Evolutionary conservation across 192 early-diverging fungal genomes (phyloP), one percentile per base, ranked within the genome.

Genomic region (Endogone sp.): DNA sequence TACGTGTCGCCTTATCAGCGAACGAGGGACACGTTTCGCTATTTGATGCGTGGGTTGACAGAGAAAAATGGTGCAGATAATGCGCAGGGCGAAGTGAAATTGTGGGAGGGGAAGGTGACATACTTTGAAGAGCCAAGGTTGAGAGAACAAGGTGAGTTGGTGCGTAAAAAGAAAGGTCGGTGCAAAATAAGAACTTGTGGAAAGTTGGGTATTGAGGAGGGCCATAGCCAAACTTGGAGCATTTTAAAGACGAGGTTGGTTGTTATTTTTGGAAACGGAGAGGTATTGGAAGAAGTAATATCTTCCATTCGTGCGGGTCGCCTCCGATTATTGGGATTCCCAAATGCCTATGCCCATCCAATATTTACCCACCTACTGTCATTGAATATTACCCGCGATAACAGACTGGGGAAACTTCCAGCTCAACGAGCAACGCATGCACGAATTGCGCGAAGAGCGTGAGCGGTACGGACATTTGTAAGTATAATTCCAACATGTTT

Each of bases 91-190:
- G 37, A 49, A 49, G 37, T 6, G 16, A 16, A 49, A 49, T 11
- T 0, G 37, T 49, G 37, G 37, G 16, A 49, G 37, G 37, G 37
- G 37, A 49, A 49, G 37, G 37, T 49, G 37, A 67, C 25, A n/a
- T 62, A 59, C 22, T 67, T 22, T 24, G 65, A 67, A 60, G 65
- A 67, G 25, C 65, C 65, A 26, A 67, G 65, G 25, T 27, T 67
- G 28, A 67, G 65, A 60, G 65, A 67, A 60, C 65, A 67, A 67
- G 65, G 65, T 67, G 20, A 62, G 60, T 62, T 62, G 16, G 37
- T 49, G 37, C 1, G 37, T n/a, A n/a, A n/a, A n/a, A n/a, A n/a
- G n/a, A n/a, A n/a, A n/a, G n/a, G n/a, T n/a, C n/a, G n/a, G n/a
- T n/a, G n/a, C n/a, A n/a, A n/a, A n/a, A n/a, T n/a, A n/a, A n/a